Base-by-base conservation (phyloP, 2,329 filamentous ascomycete genomes). In the Aspergillus brunneoviolaceus region DNA sequence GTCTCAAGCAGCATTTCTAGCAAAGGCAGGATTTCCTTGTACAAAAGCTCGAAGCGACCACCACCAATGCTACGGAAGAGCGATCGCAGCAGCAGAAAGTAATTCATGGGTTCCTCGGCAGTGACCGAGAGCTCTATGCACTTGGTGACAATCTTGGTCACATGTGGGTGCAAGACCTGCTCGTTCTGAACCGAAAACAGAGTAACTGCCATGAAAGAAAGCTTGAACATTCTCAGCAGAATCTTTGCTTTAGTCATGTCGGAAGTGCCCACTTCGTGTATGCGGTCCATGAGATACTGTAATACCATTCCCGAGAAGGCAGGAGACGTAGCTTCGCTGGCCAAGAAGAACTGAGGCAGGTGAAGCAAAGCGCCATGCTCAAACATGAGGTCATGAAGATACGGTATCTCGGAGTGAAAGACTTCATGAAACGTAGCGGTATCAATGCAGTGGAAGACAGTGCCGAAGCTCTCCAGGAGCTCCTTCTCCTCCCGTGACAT, bases 201-300 rank as follows among this genome's bases (percentile, higher is more conserved):
- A 0, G 95, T 99, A 45, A 99, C 95, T 0, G 96, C 96, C 95
- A 99, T 99, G 76, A 99, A 99, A 0, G 94, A 96, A 54, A 99
- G 79, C 77, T 99, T 99, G 80, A 98, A 99, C 55, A 99, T 86
- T 58, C 96, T 86, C 54, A 99, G 80, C 35, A 99, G 80, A 51
- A 99, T 96, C 5, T 92, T 94, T 0, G 95, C 94, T 76, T 94
- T 96, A 72, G 91, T 92, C 56, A 95, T 88, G 75, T 99, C 92
- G 7, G 90, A 88, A 0, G 92, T 95, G 23, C 95, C 95, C 49
- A 99, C 92, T 73, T 99, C 91, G 64, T 96, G 90, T 60, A 99
- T 96, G 56, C 91, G 90, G 69, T 94, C 90, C 95, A 99, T 99
- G 61, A 99, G 82, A 72, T 99, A 99, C 66, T 96, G 92, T 51